Evolutionary conservation across 371 early-diverging fungal species (phyloP).

Genomic region (Nematocida displodere): DNA sequence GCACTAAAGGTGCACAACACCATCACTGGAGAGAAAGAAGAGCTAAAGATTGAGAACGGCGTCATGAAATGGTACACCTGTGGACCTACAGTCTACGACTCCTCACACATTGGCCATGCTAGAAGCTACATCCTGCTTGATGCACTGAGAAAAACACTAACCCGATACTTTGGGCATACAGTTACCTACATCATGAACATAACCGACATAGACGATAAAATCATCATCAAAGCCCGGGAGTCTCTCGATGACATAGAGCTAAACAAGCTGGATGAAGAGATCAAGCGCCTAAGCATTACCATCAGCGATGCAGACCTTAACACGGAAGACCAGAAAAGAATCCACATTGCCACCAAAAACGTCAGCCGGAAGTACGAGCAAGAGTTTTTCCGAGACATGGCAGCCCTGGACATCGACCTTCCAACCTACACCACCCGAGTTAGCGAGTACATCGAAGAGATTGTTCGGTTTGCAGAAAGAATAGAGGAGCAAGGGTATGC

Average conservation of each 20-base stretch:
- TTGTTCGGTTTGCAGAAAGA: slow-evolving; percentile 76
- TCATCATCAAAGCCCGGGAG: slow-evolving; percentile 63
- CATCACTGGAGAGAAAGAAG: slow-evolving; percentile 41
- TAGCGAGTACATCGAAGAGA: slow-evolving; percentile 91
- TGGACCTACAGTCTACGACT: slow-evolving; percentile 98
- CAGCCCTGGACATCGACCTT: slow-evolving; percentile 72
- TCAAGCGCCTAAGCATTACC: not conserved
- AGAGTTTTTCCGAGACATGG: slow-evolving; percentile 90
- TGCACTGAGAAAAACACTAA: slow-evolving; percentile 82
- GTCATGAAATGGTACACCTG: slow-evolving; percentile 68
- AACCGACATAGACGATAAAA: slow-evolving; percentile 98
- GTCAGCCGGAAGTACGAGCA: slow-evolving; percentile 85
- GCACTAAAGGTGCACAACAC: slow-evolving; percentile 41
- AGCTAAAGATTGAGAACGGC: slow-evolving; percentile 19
- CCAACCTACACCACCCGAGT: slow-evolving; percentile 92
- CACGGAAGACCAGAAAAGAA: slow-evolving; percentile 24
- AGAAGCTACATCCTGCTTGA: slow-evolving; percentile 87
- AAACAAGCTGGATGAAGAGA: not conserved
- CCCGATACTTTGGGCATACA: slow-evolving; percentile 88
- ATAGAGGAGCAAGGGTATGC: slow-evolving; percentile 87
- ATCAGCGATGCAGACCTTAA: not conserved
- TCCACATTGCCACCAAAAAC: slow-evolving; percentile 25
- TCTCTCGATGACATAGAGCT: not conserved
- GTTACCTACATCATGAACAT: slow-evolving; percentile 93
- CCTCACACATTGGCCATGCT: slow-evolving; percentile 95